Percentiles rank a stretch among this genome's conserved stretches.
phyloP scores from a whole-genome alignment of 805 yeast species.

The Suhomyces vadensis region DNA sequence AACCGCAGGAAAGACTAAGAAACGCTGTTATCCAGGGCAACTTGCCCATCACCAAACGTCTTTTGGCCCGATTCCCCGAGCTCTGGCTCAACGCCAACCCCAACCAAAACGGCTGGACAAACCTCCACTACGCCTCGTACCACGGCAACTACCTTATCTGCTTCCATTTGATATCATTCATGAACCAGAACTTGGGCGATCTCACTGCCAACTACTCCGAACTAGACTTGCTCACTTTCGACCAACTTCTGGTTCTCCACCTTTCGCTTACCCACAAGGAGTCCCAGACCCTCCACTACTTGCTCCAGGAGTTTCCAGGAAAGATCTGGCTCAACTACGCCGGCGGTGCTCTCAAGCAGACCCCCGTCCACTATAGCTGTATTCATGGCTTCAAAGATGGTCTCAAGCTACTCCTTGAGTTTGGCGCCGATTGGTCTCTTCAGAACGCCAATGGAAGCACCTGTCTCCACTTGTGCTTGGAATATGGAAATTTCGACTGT shows the following conservation, averaged over 20 bases:
- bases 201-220: constrained; percentile 16
- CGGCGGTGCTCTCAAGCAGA: constrained; percentile 45
- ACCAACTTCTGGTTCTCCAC: constrained; percentile 67
- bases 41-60: constrained; percentile 59
- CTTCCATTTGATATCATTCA: constrained; percentile 51
- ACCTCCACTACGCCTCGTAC: constrained; percentile 77
- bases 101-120: constrained; percentile 70
- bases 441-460: constrained; percentile 37
- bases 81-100: constrained; percentile 70
- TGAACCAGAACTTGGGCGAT: constrained; percentile 31
- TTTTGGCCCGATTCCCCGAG: constrained; percentile 68
- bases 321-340: constrained; percentile 56
- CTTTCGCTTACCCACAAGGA: constrained; percentile 59
- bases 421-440: constrained; percentile 56
- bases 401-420: constrained; percentile 61
- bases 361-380: constrained; percentile 72
- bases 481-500: constrained; percentile 62
- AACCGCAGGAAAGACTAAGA: constrained; percentile 66
- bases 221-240: constrained; percentile 48
- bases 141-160: constrained; percentile 72
- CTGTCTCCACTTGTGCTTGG: constrained; percentile 47
- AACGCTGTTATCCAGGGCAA: constrained; percentile 66
- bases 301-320: constrained; percentile 53
- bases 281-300: constrained; percentile 69
- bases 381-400: constrained; percentile 61